A percentile compares a stretch with the other conserved stretches of the same genome.
These are phyloP conservation scores for Niebla homalea DNA, from an alignment of 495 filamentous ascomycete genomes.

Conservation along the genomic window DNA sequence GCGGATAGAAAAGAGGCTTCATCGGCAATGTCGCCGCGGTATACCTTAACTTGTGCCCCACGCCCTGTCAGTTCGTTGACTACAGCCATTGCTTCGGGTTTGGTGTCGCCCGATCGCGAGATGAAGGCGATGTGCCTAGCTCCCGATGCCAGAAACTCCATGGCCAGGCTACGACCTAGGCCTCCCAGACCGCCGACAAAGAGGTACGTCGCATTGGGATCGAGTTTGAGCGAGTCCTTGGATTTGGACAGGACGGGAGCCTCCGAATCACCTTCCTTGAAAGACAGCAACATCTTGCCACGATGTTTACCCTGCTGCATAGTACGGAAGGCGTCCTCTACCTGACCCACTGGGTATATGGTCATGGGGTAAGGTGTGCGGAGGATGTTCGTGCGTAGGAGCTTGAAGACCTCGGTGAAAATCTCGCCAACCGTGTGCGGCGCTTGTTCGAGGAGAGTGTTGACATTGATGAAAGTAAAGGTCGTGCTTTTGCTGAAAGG, in stretches of 20 bases:
- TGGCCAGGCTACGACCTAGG: constrained; percentile 26
- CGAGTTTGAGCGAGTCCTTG: constrained; percentile 1
- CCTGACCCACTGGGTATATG: constrained; percentile 17
- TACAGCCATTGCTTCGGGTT: constrained; percentile 10
- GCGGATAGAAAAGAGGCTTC: constrained; percentile 14
- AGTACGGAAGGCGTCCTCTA: constrained; percentile 24
- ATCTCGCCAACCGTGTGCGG: background rate
- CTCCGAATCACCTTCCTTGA: constrained; percentile 17
- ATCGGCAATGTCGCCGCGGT: constrained; percentile 23
- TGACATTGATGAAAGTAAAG: constrained; percentile 10
- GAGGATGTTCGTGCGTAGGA: constrained; percentile 11
- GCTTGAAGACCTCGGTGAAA: background rate
- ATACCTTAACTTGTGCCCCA: constrained; percentile 12
- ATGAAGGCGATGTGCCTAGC: constrained; percentile 25
- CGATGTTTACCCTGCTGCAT: constrained; percentile 26
- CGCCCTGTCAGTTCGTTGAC: constrained; percentile 9
- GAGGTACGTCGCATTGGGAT: constrained; percentile 26
- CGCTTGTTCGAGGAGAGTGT: background rate
- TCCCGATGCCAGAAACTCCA: constrained; percentile 25
- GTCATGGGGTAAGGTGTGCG: constrained; percentile 16
- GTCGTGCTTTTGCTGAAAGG: constrained; percentile 1
- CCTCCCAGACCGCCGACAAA: constrained; percentile 37
- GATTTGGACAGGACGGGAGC: constrained; percentile 2
- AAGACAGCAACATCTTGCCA: constrained; percentile 25
- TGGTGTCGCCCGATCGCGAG: constrained; percentile 18